Evolutionary conservation across 2,329 filamentous ascomycete genomes (phyloP), one percentile per base, ranked within the genome.

Genomic region (Xylariaceae sp.): DNA sequence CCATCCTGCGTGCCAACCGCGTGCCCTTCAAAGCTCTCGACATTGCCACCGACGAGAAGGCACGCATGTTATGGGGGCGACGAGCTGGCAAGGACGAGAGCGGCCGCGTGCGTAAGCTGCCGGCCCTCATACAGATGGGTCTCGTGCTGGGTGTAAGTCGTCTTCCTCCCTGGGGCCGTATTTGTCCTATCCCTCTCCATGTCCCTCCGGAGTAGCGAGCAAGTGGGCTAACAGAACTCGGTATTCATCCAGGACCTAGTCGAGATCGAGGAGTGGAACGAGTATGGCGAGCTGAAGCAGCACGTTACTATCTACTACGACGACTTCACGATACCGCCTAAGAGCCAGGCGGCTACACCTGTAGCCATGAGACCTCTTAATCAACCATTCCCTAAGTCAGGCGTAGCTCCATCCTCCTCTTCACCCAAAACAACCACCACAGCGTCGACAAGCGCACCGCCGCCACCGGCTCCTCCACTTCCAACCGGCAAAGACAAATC

Each of bases 201-300:
- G n/a, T 8, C 29, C 23, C 13, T 7, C 18, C 5, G 20, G 9
- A 32, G 6, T 4, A 33, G n/a, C 10, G 29, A n/a, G 20, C 20
- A 41, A n/a, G n/a, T 24, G 35, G 30, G 47, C 47, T 55, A 45
- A 54, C 50, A 5, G 45, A 41, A 39, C n/a, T 11, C 21, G 15
- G 24, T 30, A 27, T n/a, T 15, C n/a, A 24, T 15, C 27, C 59
- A 97, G 92, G 94, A 97, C 71, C 81, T 97, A 43, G 88, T 93
- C 60, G 88, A 97, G 73, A 85, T 97, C 59, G 94, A 99, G 75
- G 94, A 99, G 71, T 97, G 93, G 94, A 99, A 99, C 77, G 94
- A 99, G 72, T 97, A 95, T 73, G 92, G 92, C 73, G 93, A 97
- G 75, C 83, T 99, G 57, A 91, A 92, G 72, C 85, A 93, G 73